A percentile compares a stretch with the other conserved stretches of the same genome.
Evolutionary conservation across 768 basidiomycete genomes (phyloP).

Genomic region (Hemileccinum rubropunctum): DNA sequence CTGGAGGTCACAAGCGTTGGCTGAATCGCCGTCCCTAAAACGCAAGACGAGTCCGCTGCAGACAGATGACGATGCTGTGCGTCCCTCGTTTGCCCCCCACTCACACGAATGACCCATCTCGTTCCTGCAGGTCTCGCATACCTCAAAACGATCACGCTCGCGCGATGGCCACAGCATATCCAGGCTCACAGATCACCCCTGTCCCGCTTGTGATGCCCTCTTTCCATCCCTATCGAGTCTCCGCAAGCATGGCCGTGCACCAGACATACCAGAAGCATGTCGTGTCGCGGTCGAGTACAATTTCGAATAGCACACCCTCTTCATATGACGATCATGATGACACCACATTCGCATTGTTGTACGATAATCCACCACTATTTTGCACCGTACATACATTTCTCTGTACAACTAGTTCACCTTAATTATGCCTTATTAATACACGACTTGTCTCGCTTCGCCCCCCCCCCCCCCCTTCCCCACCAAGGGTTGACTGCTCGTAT

Average conservation of each 20-base stretch:
- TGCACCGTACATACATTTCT: background rate
- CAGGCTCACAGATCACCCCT: slow-evolving; percentile 52
- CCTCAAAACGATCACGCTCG: slow-evolving; percentile 57
- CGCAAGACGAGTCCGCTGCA: slow-evolving; percentile 39
- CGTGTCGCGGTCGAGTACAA: slow-evolving; percentile 71
- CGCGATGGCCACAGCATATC: slow-evolving; percentile 37
- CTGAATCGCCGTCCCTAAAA: slow-evolving; percentile 48
- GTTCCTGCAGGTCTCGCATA: slow-evolving; percentile 47
- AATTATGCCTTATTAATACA: slow-evolving; percentile 37
- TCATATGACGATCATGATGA: slow-evolving; percentile 19
- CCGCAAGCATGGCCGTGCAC: slow-evolving; percentile 55
- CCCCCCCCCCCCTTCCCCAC: no score
- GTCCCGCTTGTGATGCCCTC: slow-evolving; percentile 71
- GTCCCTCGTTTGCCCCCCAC: no score
- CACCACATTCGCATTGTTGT: slow-evolving; percentile 24
- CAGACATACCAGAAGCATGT: slow-evolving; percentile 64
- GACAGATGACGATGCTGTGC: slow-evolving; percentile 40
- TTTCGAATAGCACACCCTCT: slow-evolving; percentile 45
- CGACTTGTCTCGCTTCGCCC: no score
- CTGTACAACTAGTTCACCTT: slow-evolving; percentile 28
- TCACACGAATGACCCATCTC: no score
- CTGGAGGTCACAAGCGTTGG: slow-evolving; percentile 59
- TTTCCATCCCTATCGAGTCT: slow-evolving; percentile 61
- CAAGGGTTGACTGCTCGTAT: no score
- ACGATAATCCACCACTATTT: slow-evolving; percentile 32